Base-by-base conservation (phyloP, 2,329 filamentous ascomycete species). In the Botryotinia convoluta region DNA sequence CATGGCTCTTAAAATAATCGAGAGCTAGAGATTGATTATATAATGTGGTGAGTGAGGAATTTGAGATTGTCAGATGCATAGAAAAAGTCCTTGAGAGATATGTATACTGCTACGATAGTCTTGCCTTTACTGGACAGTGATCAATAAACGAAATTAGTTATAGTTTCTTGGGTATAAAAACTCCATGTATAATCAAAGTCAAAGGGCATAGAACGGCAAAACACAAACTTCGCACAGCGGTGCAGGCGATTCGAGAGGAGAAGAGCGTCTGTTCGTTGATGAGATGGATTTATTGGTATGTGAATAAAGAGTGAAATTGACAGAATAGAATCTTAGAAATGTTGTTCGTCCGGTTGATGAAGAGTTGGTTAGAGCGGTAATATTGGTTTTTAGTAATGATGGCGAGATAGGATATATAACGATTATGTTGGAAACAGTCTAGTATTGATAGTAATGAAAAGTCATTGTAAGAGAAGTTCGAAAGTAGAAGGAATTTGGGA, bases 341-440 rank as follows among this genome's bases (percentile, higher is more conserved):
- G 18, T 59, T 4, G 57, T 0, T 54, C 0, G 1, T 54, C 12
- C 0, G 32, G 9, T 0, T 37, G 20, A 3, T 35, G 32, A 37
- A 14, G 20, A 35, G 2, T 37, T 60, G 18, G 12, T 26, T 3
- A 22, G 1, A 35, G 57, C 18, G 10, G 6, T 5, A 22, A 22
- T 22, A 2, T 9, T 12, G 2, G 2, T 3, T 5, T 4, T 12
- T 35, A 12, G 10, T 4, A 22, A 32, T 6, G 14, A 22, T 60
- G 14, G 10, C 0, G 29, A 35, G 20, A 35, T 14, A 12, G 20
- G 32, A 26, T 20, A 3, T 32, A 14, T 3, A 9, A 22, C 9
- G 9, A 60, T 26, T 5, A 60, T 26, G 7, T 37, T 12, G 0
- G 16, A 60, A 3, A 9, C 3, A 2, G 0, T 1, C 0, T 0